Percentiles rank a stretch among this genome's conserved stretches.
phyloP scores from a whole-genome alignment of 306 rosid genomes.

The Crataegus laevigata region DNA sequence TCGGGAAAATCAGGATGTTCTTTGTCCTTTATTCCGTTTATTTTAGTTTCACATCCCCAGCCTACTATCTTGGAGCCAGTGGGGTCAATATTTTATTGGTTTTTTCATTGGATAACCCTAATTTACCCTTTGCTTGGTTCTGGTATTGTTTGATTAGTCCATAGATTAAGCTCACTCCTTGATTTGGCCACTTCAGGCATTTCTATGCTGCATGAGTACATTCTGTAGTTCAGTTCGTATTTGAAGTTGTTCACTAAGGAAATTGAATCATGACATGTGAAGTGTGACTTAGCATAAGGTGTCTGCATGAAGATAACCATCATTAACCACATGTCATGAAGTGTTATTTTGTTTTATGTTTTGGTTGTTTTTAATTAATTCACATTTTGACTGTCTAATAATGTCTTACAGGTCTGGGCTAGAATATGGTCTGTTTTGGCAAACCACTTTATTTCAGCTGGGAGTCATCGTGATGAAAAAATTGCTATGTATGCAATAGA shows the following conservation, averaged over 20 bases:
- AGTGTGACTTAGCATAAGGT: not conserved
- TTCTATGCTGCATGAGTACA: not conserved
- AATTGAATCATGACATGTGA: not conserved
- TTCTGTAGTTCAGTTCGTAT: not conserved
- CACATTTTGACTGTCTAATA: conserved; percentile 8
- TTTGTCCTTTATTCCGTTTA: not conserved
- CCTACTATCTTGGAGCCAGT: not conserved
- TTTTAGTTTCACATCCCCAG: not conserved
- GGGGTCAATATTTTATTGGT: not conserved
- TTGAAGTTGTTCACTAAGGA: not conserved
- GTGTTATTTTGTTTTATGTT: not conserved
- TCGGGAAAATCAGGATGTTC: not conserved
- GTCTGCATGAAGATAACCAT: not conserved
- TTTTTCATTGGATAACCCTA: not conserved
- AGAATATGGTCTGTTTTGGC: conserved; percentile 96
- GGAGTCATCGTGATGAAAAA: conserved; percentile 96
- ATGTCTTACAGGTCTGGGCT: conserved; percentile 91
- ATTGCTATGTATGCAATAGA: conserved; percentile 95
- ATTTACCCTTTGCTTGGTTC: not conserved
- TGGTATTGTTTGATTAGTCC: not conserved
- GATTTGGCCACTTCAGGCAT: not conserved
- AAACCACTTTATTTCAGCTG: conserved; percentile 93
- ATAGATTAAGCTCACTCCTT: not conserved
- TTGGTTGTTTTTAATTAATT: not conserved
- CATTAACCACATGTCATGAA: not conserved